These are phyloP conservation scores for Rubia balearica DNA, from an alignment of 305 asterid genomes.

Conservation along the genomic window DNA sequence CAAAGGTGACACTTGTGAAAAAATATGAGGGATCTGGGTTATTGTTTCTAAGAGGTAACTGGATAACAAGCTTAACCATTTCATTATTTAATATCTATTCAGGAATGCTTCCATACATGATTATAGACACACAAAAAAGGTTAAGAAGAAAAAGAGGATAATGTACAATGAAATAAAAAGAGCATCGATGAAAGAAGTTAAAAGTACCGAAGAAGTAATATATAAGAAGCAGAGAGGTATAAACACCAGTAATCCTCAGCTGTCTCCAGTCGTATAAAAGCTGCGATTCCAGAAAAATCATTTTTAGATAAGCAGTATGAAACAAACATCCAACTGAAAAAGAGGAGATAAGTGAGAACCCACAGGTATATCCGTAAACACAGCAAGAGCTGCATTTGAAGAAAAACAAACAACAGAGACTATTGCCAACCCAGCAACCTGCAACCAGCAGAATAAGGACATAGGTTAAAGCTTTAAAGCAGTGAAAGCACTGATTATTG, in stretches of 20 bases:
- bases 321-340: slow-evolving; percentile 8
- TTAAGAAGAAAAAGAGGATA: neutral
- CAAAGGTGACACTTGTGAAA: neutral
- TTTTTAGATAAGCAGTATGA: slow-evolving; percentile 6
- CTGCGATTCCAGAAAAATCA: slow-evolving; percentile 23
- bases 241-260: slow-evolving; percentile 23
- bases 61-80: neutral
- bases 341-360: slow-evolving; percentile 22
- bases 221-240: slow-evolving; percentile 32
- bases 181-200: slow-evolving; percentile 7
- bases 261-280: slow-evolving; percentile 41
- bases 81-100: neutral
- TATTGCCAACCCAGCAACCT: slow-evolving; percentile 66
- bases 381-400: slow-evolving; percentile 62
- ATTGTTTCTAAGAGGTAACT: neutral
- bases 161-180: neutral
- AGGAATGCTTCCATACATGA: neutral
- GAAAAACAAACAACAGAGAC: slow-evolving; percentile 75
- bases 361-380: slow-evolving; percentile 76
- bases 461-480: neutral
- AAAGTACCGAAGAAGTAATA: slow-evolving; percentile 39
- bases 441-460: slow-evolving; percentile 13
- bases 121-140: neutral
- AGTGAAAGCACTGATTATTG: neutral
- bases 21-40: too few relatives aligned